Evolutionary conservation across 495 filamentous ascomycete species (phyloP), one percentile per base, ranked within the genome.

Genomic region (Lepraria neglecta): DNA sequence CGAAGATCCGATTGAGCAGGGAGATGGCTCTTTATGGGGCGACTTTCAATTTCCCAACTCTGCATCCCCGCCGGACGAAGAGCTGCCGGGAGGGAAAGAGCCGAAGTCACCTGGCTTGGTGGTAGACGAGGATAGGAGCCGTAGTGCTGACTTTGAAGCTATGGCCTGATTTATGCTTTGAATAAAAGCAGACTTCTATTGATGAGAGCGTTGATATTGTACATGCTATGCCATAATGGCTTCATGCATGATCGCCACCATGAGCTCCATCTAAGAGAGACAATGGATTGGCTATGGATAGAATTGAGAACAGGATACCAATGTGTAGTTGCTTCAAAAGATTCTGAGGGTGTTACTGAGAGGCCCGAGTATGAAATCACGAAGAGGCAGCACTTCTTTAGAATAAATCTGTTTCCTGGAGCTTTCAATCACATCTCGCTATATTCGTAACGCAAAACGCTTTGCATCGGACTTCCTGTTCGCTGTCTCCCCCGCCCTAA

Each of bases 1-100:
- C 54, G 72, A 73, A 63, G 75, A 76, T 50, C 66, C 68, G 10
- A 62, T 65, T 9, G 66, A 66, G 21, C 30, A 55, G 17, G 51
- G 40, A 21, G 46, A 24, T 48, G 47, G 27, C n/a, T 51, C 43
- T 27, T 30, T 60, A 24, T 69, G 65, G 67, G 64, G 38, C 19
- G 61, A 69, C 3, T 62, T 59, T 30, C 30, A 21, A 30, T 58
- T 65, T 14, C 55, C 66, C 12, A 55, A 52, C 27, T 57, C 59
- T 24, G 40, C 51, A 24, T 53, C 63, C 10, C 52, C 58, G 48
- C 63, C 63, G 30, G 19, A 46, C n/a, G 64, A 48, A 27, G 33
- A 64, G 17, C 43, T 55, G 24, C 28, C 17, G 6, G 31, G 27
- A 9, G 11, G 19, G 19, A 19, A 24, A 12, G 38, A 42, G 38